A percentile compares a stretch with the other conserved stretches of the same genome.
Conservation (phyloP, 306 rosid genomes). For the Prunus dulcis region DNA sequence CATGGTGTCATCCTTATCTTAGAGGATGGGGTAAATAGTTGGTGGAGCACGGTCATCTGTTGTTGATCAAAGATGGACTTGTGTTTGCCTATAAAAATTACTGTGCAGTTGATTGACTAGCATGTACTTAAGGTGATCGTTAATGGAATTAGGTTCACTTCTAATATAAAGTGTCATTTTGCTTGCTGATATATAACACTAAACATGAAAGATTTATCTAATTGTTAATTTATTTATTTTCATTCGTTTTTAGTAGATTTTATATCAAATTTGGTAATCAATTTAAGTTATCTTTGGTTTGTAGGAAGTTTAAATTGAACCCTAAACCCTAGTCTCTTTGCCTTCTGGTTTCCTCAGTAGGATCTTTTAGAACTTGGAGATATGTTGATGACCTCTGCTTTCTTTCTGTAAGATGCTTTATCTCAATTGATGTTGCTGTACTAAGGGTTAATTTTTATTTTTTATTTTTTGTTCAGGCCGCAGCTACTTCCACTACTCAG, state of each 20-base stretch:
- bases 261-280: background rate
- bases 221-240: background rate
- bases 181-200: background rate
- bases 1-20: background rate
- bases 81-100: background rate
- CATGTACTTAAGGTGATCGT: background rate
- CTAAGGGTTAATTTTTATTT: background rate
- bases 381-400: background rate
- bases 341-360: background rate
- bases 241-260: background rate
- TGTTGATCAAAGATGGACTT: background rate
- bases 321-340: background rate
- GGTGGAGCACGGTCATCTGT: background rate
- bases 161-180: background rate
- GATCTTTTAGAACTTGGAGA: background rate
- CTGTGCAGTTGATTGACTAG: conserved; percentile 3
- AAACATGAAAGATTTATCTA: background rate
- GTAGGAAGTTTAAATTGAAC: background rate
- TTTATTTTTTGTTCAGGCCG: conserved; percentile 27
- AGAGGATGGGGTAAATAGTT: background rate
- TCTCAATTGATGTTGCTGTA: conserved; percentile 9
- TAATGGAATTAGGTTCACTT: background rate
- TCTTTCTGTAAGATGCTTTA: background rate
- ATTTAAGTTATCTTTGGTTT: background rate
- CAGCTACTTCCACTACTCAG: conserved; percentile 32